Conservation (phyloP, 345 rosid species). For the Lumnitzera racemosa region DNA sequence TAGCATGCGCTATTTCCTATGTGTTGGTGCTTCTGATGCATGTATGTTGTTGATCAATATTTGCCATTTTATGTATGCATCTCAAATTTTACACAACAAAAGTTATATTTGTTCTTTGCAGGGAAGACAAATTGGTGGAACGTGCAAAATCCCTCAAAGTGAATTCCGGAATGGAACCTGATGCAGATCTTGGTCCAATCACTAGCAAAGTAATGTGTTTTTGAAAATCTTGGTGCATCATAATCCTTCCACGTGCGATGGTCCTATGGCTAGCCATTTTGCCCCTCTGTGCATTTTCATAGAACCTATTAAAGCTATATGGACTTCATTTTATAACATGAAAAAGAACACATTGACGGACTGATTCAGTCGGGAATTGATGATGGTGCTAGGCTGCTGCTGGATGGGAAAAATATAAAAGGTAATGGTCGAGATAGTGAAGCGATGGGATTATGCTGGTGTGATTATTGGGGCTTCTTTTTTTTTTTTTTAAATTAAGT, state of each 20-base stretch:
- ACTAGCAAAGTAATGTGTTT: constrained; percentile 56
- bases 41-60: too few species aligned
- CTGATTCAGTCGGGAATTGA: constrained; percentile 81
- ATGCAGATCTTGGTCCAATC: constrained; percentile 92
- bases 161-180: constrained; percentile 73
- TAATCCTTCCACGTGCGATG: too few species aligned
- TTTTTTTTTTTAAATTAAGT: too few species aligned
- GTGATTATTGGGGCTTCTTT: too few species aligned
- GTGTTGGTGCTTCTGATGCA: too few species aligned
- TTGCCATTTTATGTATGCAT: not conserved
- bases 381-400: constrained; percentile 74
- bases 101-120: constrained; percentile 12
- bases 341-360: constrained; percentile 72
- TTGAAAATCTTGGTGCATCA: not conserved
- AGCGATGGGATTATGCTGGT: not conserved
- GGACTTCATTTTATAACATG: constrained; percentile 36
- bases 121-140: constrained; percentile 74
- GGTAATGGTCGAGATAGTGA: constrained; percentile 29
- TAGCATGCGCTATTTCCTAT: too few species aligned
- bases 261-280: too few species aligned
- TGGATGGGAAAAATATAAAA: constrained; percentile 78
- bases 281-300: too few species aligned
- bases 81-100: not conserved
- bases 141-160: constrained; percentile 81
- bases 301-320: not conserved